Percentiles rank a stretch among this genome's conserved stretches.
Evolutionary conservation across 208 protist species (phyloP).

Genomic region (Trypanosoma scelopori): DNA sequence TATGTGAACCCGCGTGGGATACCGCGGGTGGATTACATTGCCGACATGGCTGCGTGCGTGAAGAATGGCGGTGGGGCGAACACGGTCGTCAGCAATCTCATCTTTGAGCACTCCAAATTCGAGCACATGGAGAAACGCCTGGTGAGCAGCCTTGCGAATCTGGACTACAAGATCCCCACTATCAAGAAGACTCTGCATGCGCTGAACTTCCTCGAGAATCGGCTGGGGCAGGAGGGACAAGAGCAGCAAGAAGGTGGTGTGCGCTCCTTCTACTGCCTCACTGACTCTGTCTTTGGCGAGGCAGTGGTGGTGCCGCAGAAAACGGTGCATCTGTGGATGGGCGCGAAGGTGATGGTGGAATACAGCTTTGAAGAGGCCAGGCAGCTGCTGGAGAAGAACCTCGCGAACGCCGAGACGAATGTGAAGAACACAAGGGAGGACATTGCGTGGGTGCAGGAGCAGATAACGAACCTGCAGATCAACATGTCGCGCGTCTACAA

Average conservation of each 20-base stretch:
- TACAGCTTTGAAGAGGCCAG: conserved; percentile 95
- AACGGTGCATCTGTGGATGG: conserved; percentile 93
- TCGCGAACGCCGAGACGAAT: conserved; percentile 75
- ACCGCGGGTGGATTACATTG: conserved; percentile 82
- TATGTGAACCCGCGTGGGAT: conserved; percentile 88
- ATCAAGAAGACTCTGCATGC: conserved; percentile 92
- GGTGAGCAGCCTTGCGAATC: conserved; percentile 74
- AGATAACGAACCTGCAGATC: conserved; percentile 95
- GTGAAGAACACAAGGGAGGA: conserved; percentile 91
- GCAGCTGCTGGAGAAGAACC: conserved; percentile 90
- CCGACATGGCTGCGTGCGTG: conserved; percentile 76
- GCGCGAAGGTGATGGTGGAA: conserved; percentile 97
- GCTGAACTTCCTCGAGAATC: conserved; percentile 83
- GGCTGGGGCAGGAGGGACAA: conserved; percentile 37
- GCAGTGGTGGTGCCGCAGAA: conserved; percentile 78
- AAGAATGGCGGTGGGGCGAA: conserved; percentile 82
- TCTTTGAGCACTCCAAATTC: conserved; percentile 93
- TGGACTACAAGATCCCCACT: conserved; percentile 91
- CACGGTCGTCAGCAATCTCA: conserved; percentile 80
- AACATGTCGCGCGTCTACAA: conserved; percentile 95
- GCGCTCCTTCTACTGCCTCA: conserved; percentile 88
- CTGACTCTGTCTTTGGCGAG: conserved; percentile 88
- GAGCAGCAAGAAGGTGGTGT: conserved; percentile 32
- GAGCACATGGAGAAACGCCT: conserved; percentile 92
- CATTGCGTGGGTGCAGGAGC: conserved; percentile 95